A percentile compares a stretch with the other conserved stretches of the same genome.
Evolutionary conservation across 306 rosid species (phyloP).

Genomic region (Styphnolobium japonicum): DNA sequence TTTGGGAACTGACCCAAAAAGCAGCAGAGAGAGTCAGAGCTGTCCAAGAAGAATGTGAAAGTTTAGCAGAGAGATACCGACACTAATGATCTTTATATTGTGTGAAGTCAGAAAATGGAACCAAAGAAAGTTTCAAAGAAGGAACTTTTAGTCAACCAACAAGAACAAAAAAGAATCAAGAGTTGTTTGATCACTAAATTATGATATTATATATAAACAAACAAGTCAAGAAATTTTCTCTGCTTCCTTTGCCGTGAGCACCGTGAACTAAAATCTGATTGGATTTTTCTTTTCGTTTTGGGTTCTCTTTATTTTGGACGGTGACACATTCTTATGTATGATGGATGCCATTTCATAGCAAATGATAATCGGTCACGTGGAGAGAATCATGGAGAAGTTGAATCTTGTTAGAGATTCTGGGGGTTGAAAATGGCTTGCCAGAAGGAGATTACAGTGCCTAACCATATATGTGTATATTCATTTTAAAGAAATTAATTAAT

Average conservation of each 20-base stretch:
- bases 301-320: background rate
- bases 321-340: background rate
- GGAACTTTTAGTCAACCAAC: background rate
- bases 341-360: background rate
- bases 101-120: background rate
- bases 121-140: background rate
- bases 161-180: background rate
- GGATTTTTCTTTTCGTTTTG: background rate
- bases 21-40: background rate
- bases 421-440: background rate
- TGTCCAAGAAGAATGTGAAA: background rate
- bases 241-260: background rate
- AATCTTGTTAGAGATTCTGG: conserved; percentile 37
- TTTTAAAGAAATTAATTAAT: no score
- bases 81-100: background rate
- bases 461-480: no score
- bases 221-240: background rate
- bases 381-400: conserved; percentile 13
- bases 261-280: no score
- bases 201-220: background rate
- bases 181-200: background rate
- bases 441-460: background rate
- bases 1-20: background rate
- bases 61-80: background rate
- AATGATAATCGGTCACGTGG: background rate